These are phyloP conservation scores for Wickerhamomyces sydowiorum DNA, from an alignment of 805 yeast species.

Conservation along the genomic window DNA sequence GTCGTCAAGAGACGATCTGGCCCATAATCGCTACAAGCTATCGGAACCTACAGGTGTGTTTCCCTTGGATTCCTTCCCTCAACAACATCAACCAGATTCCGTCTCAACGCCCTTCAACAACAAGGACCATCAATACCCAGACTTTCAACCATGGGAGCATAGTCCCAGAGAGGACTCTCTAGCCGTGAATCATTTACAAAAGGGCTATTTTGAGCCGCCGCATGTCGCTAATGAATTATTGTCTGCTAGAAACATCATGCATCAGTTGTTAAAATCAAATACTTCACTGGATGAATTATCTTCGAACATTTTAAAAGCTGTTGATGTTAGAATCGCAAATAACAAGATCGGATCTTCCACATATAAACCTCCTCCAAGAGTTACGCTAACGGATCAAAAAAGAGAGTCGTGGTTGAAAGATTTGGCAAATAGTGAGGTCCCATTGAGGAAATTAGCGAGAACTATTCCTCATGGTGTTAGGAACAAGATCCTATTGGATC, in stretches of 20 bases:
- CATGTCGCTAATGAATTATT: conserved; percentile 60
- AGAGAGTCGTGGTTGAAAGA: conserved; percentile 83
- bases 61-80: conserved; percentile 21
- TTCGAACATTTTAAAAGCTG: conserved; percentile 39
- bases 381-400: conserved; percentile 83
- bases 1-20: conserved; percentile 20
- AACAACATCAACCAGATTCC: conserved; percentile 7
- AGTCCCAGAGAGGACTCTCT: conserved; percentile 46
- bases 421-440: conserved; percentile 59
- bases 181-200: conserved; percentile 52
- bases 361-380: conserved; percentile 82
- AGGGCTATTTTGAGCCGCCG: conserved; percentile 67
- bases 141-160: conserved; percentile 67
- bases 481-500: conserved; percentile 67
- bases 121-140: conserved; percentile 46
- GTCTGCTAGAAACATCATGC: conserved; percentile 57
- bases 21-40: conserved; percentile 25
- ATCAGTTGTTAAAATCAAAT: conserved; percentile 20
- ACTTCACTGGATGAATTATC: conserved; percentile 43
- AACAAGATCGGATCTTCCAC: conserved; percentile 43
- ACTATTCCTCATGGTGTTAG: conserved; percentile 90
- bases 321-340: conserved; percentile 38
- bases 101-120: conserved; percentile 3
- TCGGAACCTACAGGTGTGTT: conserved; percentile 27
- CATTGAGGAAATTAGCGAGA: conserved; percentile 62